Evolutionary conservation across 2,329 filamentous ascomycete species (phyloP).

Genomic region (Penicillium freii): DNA sequence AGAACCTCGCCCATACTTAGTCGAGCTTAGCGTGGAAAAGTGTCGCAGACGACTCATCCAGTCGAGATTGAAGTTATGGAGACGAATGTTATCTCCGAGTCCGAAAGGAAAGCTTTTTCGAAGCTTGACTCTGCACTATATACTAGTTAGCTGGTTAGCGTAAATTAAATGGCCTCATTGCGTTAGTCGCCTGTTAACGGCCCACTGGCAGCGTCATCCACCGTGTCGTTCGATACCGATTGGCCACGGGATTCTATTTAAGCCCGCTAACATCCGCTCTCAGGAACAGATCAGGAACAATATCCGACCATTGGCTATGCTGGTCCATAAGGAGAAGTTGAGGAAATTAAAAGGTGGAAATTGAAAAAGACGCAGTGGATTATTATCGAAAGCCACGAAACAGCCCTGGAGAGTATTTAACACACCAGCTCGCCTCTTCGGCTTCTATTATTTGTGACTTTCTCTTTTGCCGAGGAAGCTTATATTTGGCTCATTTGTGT

Average conservation of each 20-base stretch:
- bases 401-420: background rate
- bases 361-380: background rate
- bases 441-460: background rate
- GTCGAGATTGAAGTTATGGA: background rate
- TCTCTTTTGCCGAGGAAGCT: background rate
- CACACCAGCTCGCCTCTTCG: too few relatives aligned
- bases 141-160: background rate
- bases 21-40: conserved; percentile 1
- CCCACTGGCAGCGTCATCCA: background rate
- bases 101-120: background rate
- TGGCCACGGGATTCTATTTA: background rate
- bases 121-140: conserved; percentile 4
- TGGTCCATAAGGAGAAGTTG: background rate
- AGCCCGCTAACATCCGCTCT: background rate
- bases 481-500: background rate
- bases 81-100: background rate
- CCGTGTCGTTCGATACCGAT: background rate
- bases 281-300: background rate
- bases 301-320: background rate
- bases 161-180: background rate
- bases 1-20: conserved; percentile 5
- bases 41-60: background rate
- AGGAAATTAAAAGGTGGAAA: background rate
- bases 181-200: background rate
- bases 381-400: too few relatives aligned